Evolutionary conservation across 2,329 filamentous ascomycete genomes (phyloP).

Genomic region (Exophiala alcalophila): DNA sequence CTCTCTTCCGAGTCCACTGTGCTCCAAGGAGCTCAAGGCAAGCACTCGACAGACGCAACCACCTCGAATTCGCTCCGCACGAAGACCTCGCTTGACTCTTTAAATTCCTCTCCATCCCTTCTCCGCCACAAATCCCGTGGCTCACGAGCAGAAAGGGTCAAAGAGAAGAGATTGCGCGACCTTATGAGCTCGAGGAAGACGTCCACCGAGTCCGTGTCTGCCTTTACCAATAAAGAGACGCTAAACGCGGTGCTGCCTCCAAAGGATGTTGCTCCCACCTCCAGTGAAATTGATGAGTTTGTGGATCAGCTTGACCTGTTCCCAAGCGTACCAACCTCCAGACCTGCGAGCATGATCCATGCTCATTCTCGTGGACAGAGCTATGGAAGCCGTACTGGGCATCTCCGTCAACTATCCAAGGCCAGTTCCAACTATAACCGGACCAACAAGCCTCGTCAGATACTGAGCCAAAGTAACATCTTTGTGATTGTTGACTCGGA

Average conservation of each 20-base stretch:
- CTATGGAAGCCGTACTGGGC: conserved; percentile 1
- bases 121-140: conserved; percentile 10
- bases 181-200: conserved; percentile 17
- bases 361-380: conserved; percentile 4
- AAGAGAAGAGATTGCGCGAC: conserved; percentile 18
- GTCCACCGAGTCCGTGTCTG: too few species aligned
- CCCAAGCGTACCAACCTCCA: conserved; percentile 19
- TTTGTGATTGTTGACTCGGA: conserved; percentile 27
- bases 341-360: conserved; percentile 9
- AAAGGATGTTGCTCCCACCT: too few species aligned
- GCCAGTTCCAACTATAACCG: neutral
- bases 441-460: conserved; percentile 2
- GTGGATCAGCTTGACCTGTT: conserved; percentile 24
- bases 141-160: conserved; percentile 19
- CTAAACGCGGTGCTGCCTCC: too few species aligned
- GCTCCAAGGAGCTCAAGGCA: neutral
- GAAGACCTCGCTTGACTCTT: neutral
- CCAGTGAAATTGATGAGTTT: neutral
- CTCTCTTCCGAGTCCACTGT: too few species aligned
- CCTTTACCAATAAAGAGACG: too few species aligned
- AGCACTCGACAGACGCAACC: too few species aligned
- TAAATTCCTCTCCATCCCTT: neutral
- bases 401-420: conserved; percentile 14
- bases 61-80: too few species aligned
- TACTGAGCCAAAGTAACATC: conserved; percentile 25